A percentile compares a stretch with the other conserved stretches of the same genome.
These are phyloP conservation scores for Dictyostelium brefeldianum DNA, from an alignment of 78 protist genomes.

Conservation along the genomic window DNA sequence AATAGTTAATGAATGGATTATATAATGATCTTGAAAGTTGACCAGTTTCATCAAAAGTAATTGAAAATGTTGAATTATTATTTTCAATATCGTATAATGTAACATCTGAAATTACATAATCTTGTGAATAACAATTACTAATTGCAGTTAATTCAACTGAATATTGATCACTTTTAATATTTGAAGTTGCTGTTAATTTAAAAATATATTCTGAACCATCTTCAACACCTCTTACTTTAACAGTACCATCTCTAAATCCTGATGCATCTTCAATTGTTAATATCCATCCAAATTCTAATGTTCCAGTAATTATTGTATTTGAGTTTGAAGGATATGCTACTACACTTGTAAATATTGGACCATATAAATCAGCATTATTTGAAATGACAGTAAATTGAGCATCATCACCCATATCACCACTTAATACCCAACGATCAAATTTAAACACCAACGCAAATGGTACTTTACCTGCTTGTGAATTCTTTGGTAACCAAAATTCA, in stretches of 20 bases:
- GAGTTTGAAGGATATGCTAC: neutral
- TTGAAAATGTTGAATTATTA: neutral
- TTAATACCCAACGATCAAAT: no score
- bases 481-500: neutral
- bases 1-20: neutral
- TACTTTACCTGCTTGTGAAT: neutral
- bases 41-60: no score
- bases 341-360: neutral
- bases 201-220: neutral
- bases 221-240: neutral
- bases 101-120: neutral
- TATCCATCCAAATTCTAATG: neutral
- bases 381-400: no score
- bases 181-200: neutral
- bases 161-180: neutral
- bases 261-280: neutral
- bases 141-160: neutral
- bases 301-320: neutral
- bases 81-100: neutral
- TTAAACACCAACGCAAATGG: neutral
- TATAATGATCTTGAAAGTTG: neutral
- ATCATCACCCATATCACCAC: no score
- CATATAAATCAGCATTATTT: neutral
- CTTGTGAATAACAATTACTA: neutral
- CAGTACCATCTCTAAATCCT: constrained; percentile 1